Evolutionary conservation across 805 yeast species (phyloP).

Genomic region (Candida saitoana): DNA sequence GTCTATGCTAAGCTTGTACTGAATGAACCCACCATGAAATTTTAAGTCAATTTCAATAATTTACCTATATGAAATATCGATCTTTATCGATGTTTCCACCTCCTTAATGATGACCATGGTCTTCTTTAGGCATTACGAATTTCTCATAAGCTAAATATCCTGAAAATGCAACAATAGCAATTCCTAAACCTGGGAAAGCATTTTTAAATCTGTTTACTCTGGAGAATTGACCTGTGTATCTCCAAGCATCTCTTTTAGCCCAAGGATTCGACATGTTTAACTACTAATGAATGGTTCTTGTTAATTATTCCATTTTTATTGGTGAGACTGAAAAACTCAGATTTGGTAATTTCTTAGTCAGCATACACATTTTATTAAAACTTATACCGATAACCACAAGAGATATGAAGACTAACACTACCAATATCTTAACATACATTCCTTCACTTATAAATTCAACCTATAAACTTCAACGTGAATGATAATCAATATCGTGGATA

Average conservation of each 20-base stretch:
- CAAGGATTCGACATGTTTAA: conserved; percentile 33
- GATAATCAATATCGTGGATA: conserved; percentile 4
- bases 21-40: neutral
- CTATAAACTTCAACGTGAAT: conserved; percentile 3
- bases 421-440: too few relatives aligned
- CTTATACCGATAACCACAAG: too few relatives aligned
- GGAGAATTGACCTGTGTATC: conserved; percentile 78
- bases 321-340: neutral
- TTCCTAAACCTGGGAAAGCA: conserved; percentile 76
- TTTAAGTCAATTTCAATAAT: neutral
- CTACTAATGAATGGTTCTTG: neutral
- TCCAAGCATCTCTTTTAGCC: conserved; percentile 82
- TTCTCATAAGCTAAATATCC: conserved; percentile 62
- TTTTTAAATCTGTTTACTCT: conserved; percentile 64
- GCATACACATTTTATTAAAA: conserved; percentile 16
- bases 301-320: neutral
- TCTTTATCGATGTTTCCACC: neutral
- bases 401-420: too few relatives aligned
- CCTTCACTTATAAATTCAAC: conserved; percentile 1
- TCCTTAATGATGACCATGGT: conserved; percentile 24
- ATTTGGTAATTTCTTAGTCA: neutral
- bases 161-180: conserved; percentile 72
- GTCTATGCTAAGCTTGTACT: neutral
- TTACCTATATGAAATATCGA: neutral
- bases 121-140: conserved; percentile 36